phyloP scores from a whole-genome alignment of 495 filamentous ascomycete species.

The Neurospora pannonica region DNA sequence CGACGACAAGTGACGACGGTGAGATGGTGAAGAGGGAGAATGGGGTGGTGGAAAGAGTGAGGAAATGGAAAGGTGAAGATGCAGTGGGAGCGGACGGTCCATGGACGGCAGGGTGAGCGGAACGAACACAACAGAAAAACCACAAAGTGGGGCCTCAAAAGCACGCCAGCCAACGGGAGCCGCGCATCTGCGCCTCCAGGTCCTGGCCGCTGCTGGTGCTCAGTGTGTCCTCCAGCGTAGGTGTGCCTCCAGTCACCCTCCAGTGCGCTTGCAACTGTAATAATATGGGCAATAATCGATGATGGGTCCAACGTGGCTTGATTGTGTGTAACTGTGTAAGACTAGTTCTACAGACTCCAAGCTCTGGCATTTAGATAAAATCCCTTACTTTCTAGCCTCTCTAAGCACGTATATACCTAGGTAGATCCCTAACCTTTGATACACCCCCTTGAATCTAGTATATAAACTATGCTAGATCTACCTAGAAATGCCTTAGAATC shows the following conservation, averaged over 20 bases:
- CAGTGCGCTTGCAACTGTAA: not conserved
- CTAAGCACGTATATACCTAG: too few relatives aligned
- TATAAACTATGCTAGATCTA: too few relatives aligned
- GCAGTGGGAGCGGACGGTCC: not conserved
- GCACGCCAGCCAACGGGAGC: conserved; percentile 3
- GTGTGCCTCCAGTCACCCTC: not conserved
- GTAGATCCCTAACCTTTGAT: too few relatives aligned
- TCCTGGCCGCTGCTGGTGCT: conserved; percentile 32
- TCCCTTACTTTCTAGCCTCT: too few relatives aligned
- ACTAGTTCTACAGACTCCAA: too few relatives aligned
- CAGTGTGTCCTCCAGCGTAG: not conserved
- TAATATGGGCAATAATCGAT: too few relatives aligned
- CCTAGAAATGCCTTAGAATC: too few relatives aligned
- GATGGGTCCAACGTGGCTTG: too few relatives aligned
- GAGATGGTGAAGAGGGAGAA: conserved; percentile 10
- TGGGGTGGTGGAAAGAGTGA: conserved; percentile 8
- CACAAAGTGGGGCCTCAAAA: not conserved
- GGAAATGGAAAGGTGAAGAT: conserved; percentile 10
- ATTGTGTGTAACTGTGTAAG: too few relatives aligned
- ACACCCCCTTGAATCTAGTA: too few relatives aligned
- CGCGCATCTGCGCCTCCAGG: conserved; percentile 51
- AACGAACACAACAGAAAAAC: not conserved
- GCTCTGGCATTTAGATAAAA: too few relatives aligned
- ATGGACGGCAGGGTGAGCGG: not conserved
- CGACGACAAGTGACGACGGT: conserved; percentile 14